Percentiles rank a stretch among this genome's conserved stretches.
Conservation (phyloP, 2,329 filamentous ascomycete genomes). For the Trichoderma semiorbis region DNA sequence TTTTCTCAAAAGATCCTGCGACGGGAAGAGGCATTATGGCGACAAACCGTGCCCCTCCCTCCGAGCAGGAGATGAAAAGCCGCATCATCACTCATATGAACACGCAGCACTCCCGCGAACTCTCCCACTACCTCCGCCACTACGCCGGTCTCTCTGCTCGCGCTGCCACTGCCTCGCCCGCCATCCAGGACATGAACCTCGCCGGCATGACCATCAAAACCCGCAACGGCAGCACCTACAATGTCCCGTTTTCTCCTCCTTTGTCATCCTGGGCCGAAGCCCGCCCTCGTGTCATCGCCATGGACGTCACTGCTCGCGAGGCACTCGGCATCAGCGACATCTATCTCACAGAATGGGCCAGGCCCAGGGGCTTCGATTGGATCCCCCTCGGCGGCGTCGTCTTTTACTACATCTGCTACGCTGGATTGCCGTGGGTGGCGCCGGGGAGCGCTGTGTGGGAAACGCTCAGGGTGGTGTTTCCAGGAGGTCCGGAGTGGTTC, state of each 20-base stretch:
- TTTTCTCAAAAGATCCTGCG: too few species aligned
- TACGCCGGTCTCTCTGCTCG: constrained; percentile 57
- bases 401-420: constrained; percentile 52
- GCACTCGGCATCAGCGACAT: constrained; percentile 57
- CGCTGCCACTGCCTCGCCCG: constrained; percentile 51
- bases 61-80: constrained; percentile 31
- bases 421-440: constrained; percentile 47
- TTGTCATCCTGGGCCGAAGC: constrained; percentile 66
- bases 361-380: constrained; percentile 44
- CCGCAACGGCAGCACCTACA: constrained; percentile 40
- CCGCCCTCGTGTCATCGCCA: constrained; percentile 66
- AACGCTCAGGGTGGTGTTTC: constrained; percentile 49
- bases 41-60: neutral
- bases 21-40: neutral
- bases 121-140: constrained; percentile 74
- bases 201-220: constrained; percentile 59
- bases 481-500: constrained; percentile 56
- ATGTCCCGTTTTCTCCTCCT: constrained; percentile 65
- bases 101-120: constrained; percentile 69
- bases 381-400: constrained; percentile 53
- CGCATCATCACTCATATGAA: constrained; percentile 78
- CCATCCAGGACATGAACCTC: constrained; percentile 64
- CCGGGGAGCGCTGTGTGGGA: constrained; percentile 50
- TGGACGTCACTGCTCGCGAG: constrained; percentile 57
- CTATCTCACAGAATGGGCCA: constrained; percentile 39